Evolutionary conservation across 1,284 basidiomycete species (phyloP).

Genomic region (Trichosporon sp.): DNA sequence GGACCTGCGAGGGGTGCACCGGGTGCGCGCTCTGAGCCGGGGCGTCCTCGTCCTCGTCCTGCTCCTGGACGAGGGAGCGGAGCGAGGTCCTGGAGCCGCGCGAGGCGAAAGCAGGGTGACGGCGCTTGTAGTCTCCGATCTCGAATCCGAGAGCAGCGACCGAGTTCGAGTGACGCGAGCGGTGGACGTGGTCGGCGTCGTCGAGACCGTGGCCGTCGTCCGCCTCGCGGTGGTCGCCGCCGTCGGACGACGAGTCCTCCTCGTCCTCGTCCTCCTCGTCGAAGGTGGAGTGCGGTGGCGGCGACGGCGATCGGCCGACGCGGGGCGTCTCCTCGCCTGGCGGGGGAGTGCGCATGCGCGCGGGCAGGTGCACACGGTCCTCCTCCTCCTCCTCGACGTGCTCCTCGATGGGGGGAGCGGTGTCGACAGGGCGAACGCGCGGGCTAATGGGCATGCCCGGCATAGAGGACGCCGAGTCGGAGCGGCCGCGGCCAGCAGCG

Average conservation of each 20-base stretch:
- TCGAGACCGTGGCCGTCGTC: not conserved
- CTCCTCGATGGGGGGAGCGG: slow-evolving; percentile 18
- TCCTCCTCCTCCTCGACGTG: slow-evolving; percentile 30
- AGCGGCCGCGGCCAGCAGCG: slow-evolving; percentile 15
- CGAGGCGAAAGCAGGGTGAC: not conserved
- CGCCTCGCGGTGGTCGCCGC: slow-evolving; percentile 16
- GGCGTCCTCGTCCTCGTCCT: not conserved
- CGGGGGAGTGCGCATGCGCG: slow-evolving; percentile 11
- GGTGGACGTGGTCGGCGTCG: slow-evolving; percentile 18
- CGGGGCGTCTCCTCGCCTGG: slow-evolving; percentile 30
- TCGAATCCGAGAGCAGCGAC: slow-evolving; percentile 30
- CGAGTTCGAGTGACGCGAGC: slow-evolving; percentile 5
- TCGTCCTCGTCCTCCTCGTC: slow-evolving; percentile 21
- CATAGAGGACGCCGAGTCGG: slow-evolving; percentile 17
- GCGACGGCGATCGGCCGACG: slow-evolving; percentile 26
- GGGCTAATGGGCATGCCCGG: slow-evolving; percentile 2
- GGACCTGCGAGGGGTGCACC: not conserved
- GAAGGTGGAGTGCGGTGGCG: slow-evolving; percentile 10
- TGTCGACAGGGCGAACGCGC: slow-evolving; percentile 10
- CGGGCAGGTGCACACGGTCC: not conserved
- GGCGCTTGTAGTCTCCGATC: slow-evolving; percentile 19
- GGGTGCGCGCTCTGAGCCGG: not conserved
- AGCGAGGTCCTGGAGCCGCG: slow-evolving; percentile 1
- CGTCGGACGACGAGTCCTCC: slow-evolving; percentile 18
- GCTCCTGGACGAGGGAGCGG: not conserved